These are phyloP conservation scores for Pyracantha coccinea DNA, from an alignment of 331 rosid species.

Conservation along the genomic window DNA sequence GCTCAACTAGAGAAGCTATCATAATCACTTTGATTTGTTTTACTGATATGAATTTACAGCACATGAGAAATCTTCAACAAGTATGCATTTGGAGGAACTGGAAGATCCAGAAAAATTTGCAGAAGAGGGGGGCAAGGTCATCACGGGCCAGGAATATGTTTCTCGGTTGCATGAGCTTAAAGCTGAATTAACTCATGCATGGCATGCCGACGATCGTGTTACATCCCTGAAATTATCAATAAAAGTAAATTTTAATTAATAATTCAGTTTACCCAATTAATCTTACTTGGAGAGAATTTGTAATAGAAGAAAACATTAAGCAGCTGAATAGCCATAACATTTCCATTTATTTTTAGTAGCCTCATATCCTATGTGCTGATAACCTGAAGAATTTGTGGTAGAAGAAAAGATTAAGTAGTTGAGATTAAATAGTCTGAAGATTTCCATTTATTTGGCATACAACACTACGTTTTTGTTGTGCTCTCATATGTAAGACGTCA, in stretches of 20 bases:
- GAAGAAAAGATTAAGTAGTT: too few species aligned
- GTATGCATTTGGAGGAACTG: constrained; percentile 67
- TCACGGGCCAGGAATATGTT: constrained; percentile 78
- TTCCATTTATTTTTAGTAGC: neutral
- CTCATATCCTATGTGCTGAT: too few species aligned
- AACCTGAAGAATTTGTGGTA: too few species aligned
- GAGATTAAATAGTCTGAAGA: neutral
- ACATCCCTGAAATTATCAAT: constrained; percentile 65
- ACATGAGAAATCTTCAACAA: constrained; percentile 60
- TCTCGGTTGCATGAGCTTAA: constrained; percentile 81
- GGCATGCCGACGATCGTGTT: constrained; percentile 79
- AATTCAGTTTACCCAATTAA: neutral
- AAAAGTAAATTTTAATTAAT: constrained; percentile 41
- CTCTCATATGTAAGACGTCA: neutral
- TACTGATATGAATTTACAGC: constrained; percentile 37
- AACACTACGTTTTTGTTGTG: neutral
- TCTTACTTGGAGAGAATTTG: neutral
- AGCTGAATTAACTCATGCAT: constrained; percentile 70
- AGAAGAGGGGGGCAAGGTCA: constrained; percentile 58
- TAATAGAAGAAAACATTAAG: neutral
- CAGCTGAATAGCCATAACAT: neutral
- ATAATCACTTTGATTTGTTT: constrained; percentile 13
- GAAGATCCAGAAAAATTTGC: constrained; percentile 62
- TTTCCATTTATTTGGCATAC: neutral
- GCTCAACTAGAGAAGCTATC: constrained; percentile 6